A percentile compares a stretch with the other conserved stretches of the same genome.
Evolutionary conservation across 352 stramenopile genomes (phyloP).

Genomic region (Globisporangium barbulae): DNA sequence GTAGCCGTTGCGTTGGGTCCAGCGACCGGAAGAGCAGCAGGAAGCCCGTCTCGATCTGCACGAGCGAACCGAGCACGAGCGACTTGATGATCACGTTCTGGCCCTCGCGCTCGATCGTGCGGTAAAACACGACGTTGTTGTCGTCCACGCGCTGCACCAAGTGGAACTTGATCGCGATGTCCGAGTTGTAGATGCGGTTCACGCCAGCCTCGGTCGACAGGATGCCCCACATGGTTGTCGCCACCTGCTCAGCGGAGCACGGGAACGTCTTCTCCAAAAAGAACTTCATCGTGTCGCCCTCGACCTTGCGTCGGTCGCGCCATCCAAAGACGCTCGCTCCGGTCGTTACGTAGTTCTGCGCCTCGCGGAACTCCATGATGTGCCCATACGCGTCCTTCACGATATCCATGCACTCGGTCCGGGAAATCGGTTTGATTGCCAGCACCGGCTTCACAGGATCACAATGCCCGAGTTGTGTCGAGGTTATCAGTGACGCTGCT

Average conservation of each 20-base stretch:
- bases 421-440: slow-evolving; percentile 30
- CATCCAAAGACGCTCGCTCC: slow-evolving; percentile 62
- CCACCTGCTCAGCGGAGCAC: slow-evolving; percentile 35
- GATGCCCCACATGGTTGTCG: slow-evolving; percentile 51
- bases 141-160: slow-evolving; percentile 52
- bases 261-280: slow-evolving; percentile 61
- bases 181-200: slow-evolving; percentile 64
- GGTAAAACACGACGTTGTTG: slow-evolving; percentile 62
- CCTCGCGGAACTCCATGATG: slow-evolving; percentile 38
- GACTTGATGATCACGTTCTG: slow-evolving; percentile 46
- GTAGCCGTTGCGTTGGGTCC: slow-evolving; percentile 30
- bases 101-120: slow-evolving; percentile 47
- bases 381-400: slow-evolving; percentile 40
- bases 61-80: slow-evolving; percentile 48
- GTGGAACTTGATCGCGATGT: slow-evolving; percentile 45
- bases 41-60: slow-evolving; percentile 54
- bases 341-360: slow-evolving; percentile 39
- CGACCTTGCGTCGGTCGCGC: slow-evolving; percentile 46
- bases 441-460: slow-evolving; percentile 7
- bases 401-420: slow-evolving; percentile 45
- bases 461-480: slow-evolving; percentile 1
- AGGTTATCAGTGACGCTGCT: slow-evolving; percentile 5
- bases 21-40: slow-evolving; percentile 65
- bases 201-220: slow-evolving; percentile 49
- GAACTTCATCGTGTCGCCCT: slow-evolving; percentile 56